Percentiles rank a stretch among this genome's conserved stretches.
These are phyloP conservation scores for Thermothelomyces thermophilus DNA, from an alignment of 2,329 filamentous ascomycete species.

Conservation along the genomic window DNA sequence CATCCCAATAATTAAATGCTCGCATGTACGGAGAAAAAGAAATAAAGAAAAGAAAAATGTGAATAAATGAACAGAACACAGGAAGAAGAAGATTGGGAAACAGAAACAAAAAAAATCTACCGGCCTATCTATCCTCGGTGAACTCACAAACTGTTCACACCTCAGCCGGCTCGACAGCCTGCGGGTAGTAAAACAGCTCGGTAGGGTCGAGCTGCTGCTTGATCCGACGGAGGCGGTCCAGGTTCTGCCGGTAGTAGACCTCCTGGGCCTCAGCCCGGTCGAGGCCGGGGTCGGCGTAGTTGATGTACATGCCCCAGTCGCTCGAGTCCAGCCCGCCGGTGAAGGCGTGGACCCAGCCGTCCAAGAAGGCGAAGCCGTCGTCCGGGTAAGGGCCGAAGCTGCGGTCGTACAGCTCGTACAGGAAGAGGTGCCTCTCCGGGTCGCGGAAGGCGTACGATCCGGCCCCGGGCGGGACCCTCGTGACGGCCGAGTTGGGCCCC, in stretches of 20 bases:
- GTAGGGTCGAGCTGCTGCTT: slow-evolving; percentile 36
- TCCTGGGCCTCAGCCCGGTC: slow-evolving; percentile 41
- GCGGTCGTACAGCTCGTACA: slow-evolving; percentile 45
- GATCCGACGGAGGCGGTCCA: slow-evolving; percentile 32
- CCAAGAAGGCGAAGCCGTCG: slow-evolving; percentile 34
- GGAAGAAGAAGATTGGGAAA: too few relatives aligned
- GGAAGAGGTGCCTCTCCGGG: slow-evolving; percentile 36
- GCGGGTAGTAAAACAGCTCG: slow-evolving; percentile 38
- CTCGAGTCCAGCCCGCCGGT: slow-evolving; percentile 27
- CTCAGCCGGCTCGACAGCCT: slow-evolving; percentile 25
- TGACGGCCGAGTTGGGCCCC: slow-evolving; percentile 33
- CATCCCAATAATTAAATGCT: too few relatives aligned
- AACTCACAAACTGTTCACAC: background rate
- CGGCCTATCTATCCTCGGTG: background rate
- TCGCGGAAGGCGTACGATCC: slow-evolving; percentile 35
- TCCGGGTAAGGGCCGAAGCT: slow-evolving; percentile 30
- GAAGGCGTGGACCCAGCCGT: slow-evolving; percentile 36
- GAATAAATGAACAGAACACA: too few relatives aligned
- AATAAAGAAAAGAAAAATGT: too few relatives aligned
- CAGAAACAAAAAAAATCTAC: background rate
- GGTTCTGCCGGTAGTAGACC: slow-evolving; percentile 41
- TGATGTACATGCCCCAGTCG: slow-evolving; percentile 44
- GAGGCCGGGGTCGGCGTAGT: slow-evolving; percentile 47
- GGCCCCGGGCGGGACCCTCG: slow-evolving; percentile 22
- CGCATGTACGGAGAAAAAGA: too few relatives aligned